Evolutionary conservation across 306 rosid genomes (phyloP).

Genomic region (Quillaja saponaria): DNA sequence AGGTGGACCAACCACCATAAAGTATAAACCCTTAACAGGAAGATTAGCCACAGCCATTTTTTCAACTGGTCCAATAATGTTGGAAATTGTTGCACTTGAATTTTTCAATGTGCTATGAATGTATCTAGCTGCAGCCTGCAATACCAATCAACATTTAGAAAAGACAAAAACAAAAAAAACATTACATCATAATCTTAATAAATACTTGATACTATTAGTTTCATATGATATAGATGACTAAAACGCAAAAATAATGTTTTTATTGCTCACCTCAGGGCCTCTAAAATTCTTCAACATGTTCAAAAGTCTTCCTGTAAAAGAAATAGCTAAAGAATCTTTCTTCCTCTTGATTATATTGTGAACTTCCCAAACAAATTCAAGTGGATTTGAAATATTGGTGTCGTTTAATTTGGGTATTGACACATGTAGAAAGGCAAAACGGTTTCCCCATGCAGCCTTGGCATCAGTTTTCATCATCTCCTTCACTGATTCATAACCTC

Average conservation of each 20-base stretch:
- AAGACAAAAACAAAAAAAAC: too few species aligned
- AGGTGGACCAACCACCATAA: slow-evolving; percentile 44
- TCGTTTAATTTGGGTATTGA: slow-evolving; percentile 46
- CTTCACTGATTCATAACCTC: slow-evolving; percentile 48
- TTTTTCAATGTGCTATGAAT: slow-evolving; percentile 37
- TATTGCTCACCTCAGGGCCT: slow-evolving; percentile 50
- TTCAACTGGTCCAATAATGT: slow-evolving; percentile 58
- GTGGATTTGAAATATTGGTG: slow-evolving; percentile 35
- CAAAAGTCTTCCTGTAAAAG: slow-evolving; percentile 36
- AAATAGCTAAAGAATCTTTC: slow-evolving; percentile 45
- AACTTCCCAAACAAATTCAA: slow-evolving; percentile 47
- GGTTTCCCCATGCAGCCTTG: slow-evolving; percentile 59
- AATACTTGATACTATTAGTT: too few species aligned
- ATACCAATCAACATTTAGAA: too few species aligned
- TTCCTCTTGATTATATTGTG: slow-evolving; percentile 45
- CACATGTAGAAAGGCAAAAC: slow-evolving; percentile 44
- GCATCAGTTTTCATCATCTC: slow-evolving; percentile 50
- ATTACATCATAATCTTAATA: too few species aligned
- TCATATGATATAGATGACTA: too few species aligned
- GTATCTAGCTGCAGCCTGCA: slow-evolving; percentile 51
- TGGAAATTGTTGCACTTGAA: slow-evolving; percentile 52
- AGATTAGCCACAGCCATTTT: slow-evolving; percentile 52
- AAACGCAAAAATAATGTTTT: too few species aligned
- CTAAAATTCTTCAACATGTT: slow-evolving; percentile 46
- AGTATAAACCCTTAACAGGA: slow-evolving; percentile 46